Conservation (phyloP, 768 basidiomycete species). For the Calocera viscosa region DNA sequence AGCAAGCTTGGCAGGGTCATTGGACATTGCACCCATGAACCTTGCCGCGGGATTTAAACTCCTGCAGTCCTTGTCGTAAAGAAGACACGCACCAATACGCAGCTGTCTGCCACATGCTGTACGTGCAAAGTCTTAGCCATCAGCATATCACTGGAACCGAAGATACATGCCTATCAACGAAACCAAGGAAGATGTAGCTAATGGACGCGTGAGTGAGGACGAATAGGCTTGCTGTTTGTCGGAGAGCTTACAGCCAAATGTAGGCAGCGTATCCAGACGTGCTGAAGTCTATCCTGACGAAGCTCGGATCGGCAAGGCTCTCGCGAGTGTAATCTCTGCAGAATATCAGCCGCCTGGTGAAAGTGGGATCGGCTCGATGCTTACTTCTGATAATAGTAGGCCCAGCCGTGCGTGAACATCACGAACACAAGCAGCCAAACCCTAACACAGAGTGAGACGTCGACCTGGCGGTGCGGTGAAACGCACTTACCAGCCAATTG, state of each 20-base stretch:
- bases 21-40: conserved; percentile 57
- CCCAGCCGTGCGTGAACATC: conserved; percentile 62
- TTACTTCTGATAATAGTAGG: conserved; percentile 60
- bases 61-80: neutral
- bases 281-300: conserved; percentile 45
- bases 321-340: conserved; percentile 47
- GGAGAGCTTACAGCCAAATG: conserved; percentile 33
- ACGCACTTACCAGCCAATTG: conserved; percentile 38
- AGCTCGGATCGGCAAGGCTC: conserved; percentile 28
- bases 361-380: conserved; percentile 18
- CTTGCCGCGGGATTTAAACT: conserved; percentile 64
- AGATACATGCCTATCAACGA: conserved; percentile 39
- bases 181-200: conserved; percentile 54
- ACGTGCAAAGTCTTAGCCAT: neutral
- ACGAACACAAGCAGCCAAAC: conserved; percentile 46
- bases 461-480: neutral
- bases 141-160: neutral
- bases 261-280: conserved; percentile 43
- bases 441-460: conserved; percentile 19
- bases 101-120: conserved; percentile 69
- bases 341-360: neutral
- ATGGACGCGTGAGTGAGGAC: neutral
- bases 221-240: neutral
- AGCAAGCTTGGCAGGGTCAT: conserved; percentile 66
- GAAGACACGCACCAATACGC: conserved; percentile 20